Percentiles rank a stretch among this genome's conserved stretches.
Conservation (phyloP, 139 green algal species). For the Microglena sp. region DNA sequence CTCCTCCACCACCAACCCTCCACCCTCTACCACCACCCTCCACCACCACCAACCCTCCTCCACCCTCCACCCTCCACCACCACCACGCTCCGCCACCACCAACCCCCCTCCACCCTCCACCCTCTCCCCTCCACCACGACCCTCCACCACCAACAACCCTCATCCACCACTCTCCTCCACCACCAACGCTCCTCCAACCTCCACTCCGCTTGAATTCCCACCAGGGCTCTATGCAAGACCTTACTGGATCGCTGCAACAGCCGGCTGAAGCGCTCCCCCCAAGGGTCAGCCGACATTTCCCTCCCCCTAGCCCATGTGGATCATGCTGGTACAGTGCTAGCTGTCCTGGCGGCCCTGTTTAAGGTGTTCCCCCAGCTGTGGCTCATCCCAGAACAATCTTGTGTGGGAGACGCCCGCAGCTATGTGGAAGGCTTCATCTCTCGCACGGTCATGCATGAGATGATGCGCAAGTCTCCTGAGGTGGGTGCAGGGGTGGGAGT, state of each 20-base stretch:
- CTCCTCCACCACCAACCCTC: neutral
- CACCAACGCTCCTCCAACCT: too few relatives aligned
- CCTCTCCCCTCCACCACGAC: neutral
- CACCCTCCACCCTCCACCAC: too few relatives aligned
- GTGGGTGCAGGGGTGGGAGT: constrained; percentile 4
- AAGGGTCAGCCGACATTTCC: neutral
- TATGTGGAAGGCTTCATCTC: constrained; percentile 32
- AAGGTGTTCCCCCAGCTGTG: constrained; percentile 20
- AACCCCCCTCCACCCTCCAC: too few relatives aligned
- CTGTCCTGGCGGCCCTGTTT: constrained; percentile 14
- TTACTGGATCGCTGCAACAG: too few relatives aligned
- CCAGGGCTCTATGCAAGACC: too few relatives aligned
- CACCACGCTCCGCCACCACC: too few relatives aligned
- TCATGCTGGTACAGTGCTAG: constrained; percentile 19
- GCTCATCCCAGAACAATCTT: constrained; percentile 3
- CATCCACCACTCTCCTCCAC: too few relatives aligned
- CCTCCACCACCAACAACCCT: too few relatives aligned
- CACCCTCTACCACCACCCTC: neutral
- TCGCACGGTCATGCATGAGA: constrained; percentile 19
- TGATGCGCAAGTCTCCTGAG: constrained; percentile 7
- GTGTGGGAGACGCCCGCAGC: constrained; percentile 11
- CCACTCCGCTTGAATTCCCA: too few relatives aligned
- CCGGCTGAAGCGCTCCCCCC: too few relatives aligned
- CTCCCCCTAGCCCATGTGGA: neutral
- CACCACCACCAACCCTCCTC: too few relatives aligned